Conservation (phyloP, 148 eudicot species). For the Silene latifolia region DNA sequence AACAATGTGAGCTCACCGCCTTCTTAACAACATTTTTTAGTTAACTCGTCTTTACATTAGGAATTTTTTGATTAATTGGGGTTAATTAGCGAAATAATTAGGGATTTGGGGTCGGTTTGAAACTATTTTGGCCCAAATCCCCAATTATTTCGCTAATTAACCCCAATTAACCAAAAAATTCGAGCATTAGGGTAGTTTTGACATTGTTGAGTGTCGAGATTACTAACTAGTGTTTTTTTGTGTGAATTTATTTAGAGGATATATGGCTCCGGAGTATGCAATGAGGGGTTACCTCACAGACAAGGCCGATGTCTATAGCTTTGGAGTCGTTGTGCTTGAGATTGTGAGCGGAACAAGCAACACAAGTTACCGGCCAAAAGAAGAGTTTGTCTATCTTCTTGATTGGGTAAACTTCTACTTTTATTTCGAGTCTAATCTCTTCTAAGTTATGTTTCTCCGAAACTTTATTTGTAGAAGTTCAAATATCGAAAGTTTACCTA, state of each 20-base stretch:
- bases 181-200: not conserved
- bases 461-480: too few species aligned
- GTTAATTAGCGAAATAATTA: too few species aligned
- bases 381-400: conserved; percentile 81
- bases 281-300: conserved; percentile 88
- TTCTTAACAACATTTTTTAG: not conserved
- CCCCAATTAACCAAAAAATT: too few species aligned
- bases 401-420: conserved; percentile 62
- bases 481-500: too few species aligned
- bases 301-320: conserved; percentile 92
- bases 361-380: conserved; percentile 67
- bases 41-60: too few species aligned
- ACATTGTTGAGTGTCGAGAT: too few species aligned
- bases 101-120: too few species aligned
- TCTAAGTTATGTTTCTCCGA: too few species aligned
- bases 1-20: conserved; percentile 53
- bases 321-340: conserved; percentile 72
- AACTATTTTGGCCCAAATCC: too few species aligned
- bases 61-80: too few species aligned
- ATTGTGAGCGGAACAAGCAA: conserved; percentile 84
- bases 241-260: conserved; percentile 48
- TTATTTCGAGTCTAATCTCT: not conserved
- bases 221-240: not conserved
- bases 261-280: conserved; percentile 95
- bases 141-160: too few species aligned